Conservation (phyloP, 208 protist genomes). For the Crithidia fasciculata region DNA sequence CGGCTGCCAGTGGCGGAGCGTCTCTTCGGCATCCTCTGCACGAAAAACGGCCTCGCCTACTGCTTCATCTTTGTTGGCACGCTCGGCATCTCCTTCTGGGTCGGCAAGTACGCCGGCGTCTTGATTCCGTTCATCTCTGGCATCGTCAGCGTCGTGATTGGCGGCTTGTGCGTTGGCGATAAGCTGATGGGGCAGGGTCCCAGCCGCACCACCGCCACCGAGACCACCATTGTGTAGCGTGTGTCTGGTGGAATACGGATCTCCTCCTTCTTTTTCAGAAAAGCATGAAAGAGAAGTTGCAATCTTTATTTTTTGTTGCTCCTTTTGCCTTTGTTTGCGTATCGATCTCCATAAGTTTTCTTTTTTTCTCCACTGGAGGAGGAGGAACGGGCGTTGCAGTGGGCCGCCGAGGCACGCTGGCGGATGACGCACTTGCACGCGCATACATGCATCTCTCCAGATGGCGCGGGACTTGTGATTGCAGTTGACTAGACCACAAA, state of each 20-base stretch:
- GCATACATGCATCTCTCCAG: too few relatives aligned
- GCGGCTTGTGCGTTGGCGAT: conserved; percentile 34
- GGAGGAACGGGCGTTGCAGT: too few relatives aligned
- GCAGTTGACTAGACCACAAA: neutral
- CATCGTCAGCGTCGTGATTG: conserved; percentile 38
- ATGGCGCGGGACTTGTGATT: neutral
- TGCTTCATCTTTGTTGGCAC: conserved; percentile 64
- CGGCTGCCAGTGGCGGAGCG: conserved; percentile 32
- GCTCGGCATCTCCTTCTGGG: conserved; percentile 54
- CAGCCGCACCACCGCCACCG: conserved; percentile 13
- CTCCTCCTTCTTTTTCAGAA: too few relatives aligned
- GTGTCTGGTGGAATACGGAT: too few relatives aligned
- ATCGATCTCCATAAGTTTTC: neutral
- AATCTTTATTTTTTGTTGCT: conserved; percentile 2
- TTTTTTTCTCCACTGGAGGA: too few relatives aligned
- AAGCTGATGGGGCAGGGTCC: conserved; percentile 18
- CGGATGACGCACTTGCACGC: too few relatives aligned
- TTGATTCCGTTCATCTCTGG: conserved; percentile 55
- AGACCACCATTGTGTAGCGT: conserved; percentile 16
- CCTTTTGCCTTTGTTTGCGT: conserved; percentile 10
- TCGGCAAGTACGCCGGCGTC: conserved; percentile 22
- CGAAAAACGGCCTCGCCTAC: conserved; percentile 35
- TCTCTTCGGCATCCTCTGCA: conserved; percentile 44
- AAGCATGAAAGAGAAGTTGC: too few relatives aligned
- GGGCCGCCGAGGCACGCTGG: too few relatives aligned